Percentiles rank a stretch among this genome's conserved stretches.
These are phyloP conservation scores for Bidens hawaiensis DNA, from an alignment of 140 eudicot species.

Conservation along the genomic window DNA sequence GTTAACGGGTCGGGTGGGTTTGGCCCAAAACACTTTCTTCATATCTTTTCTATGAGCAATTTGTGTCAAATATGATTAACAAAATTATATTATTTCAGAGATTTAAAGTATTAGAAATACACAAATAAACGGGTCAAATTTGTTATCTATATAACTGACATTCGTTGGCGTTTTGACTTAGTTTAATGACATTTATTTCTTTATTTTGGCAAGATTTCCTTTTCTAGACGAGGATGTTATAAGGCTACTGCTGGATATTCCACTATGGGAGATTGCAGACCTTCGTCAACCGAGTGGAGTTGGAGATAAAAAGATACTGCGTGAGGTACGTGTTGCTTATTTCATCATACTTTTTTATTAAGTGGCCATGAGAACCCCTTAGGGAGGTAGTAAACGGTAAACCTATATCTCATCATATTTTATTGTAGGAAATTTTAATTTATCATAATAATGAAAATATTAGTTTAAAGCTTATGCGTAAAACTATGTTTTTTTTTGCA, in stretches of 20 bases:
- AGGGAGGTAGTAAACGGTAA: too few species aligned
- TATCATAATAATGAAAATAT: not conserved
- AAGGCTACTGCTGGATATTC: conserved; percentile 60
- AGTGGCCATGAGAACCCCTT: too few species aligned
- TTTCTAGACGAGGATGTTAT: conserved; percentile 93
- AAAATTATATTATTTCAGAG: not conserved
- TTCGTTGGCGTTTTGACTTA: not conserved
- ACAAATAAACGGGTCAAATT: not conserved
- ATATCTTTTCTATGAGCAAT: not conserved
- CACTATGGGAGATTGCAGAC: conserved; percentile 92
- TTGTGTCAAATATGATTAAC: not conserved
- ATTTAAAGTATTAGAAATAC: not conserved
- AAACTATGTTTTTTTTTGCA: not conserved
- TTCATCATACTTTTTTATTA: not conserved
- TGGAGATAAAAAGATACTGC: conserved; percentile 86
- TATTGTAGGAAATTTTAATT: too few species aligned
- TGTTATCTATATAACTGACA: not conserved
- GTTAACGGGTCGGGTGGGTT: too few species aligned
- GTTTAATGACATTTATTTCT: conserved; percentile 2
- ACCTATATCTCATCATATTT: too few species aligned
- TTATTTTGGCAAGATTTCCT: conserved; percentile 83
- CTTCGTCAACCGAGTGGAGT: conserved; percentile 83
- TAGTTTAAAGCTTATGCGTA: not conserved
- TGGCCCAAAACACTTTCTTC: not conserved
- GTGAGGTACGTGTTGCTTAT: conserved; percentile 51